These are phyloP conservation scores for Penicillium chermesinum DNA, from an alignment of 495 filamentous ascomycete species.

Conservation along the genomic window DNA sequence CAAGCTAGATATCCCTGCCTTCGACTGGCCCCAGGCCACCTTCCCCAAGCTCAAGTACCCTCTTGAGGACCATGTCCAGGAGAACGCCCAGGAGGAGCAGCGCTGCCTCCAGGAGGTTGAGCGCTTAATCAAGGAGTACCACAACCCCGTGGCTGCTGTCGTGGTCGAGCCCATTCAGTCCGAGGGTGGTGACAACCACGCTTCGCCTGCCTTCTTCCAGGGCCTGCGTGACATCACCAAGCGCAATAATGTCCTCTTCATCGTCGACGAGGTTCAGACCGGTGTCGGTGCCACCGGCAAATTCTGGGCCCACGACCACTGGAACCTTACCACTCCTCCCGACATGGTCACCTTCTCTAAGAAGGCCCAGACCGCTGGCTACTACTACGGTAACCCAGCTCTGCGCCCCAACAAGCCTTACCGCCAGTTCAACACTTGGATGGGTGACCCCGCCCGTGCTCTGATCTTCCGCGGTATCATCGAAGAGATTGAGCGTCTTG, in stretches of 20 bases:
- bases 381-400: constrained; percentile 85
- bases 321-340: constrained; percentile 75
- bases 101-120: constrained; percentile 87
- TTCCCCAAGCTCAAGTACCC: constrained; percentile 92
- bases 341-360: constrained; percentile 99
- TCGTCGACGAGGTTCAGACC: constrained; percentile 98
- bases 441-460: constrained; percentile 91
- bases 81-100: constrained; percentile 78
- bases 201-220: constrained; percentile 86
- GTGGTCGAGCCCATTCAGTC: constrained; percentile 96
- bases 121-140: constrained; percentile 75
- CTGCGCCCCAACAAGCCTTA: constrained; percentile 98
- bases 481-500: constrained; percentile 74
- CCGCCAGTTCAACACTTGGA: constrained; percentile 99
- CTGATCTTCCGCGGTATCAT: constrained; percentile 91
- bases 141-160: constrained; percentile 82
- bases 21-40: constrained; percentile 95
- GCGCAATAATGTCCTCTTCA: constrained; percentile 82
- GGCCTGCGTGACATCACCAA: constrained; percentile 81
- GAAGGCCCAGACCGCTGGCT: constrained; percentile 97
- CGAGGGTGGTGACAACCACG: constrained; percentile 98
- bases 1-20: constrained; percentile 97
- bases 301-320: constrained; percentile 99
- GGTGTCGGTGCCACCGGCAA: constrained; percentile 88
- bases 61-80: constrained; percentile 71